phyloP scores from a whole-genome alignment of 192 early-diverging fungal genomes.

The Jimgerdemannia lactiflua region DNA sequence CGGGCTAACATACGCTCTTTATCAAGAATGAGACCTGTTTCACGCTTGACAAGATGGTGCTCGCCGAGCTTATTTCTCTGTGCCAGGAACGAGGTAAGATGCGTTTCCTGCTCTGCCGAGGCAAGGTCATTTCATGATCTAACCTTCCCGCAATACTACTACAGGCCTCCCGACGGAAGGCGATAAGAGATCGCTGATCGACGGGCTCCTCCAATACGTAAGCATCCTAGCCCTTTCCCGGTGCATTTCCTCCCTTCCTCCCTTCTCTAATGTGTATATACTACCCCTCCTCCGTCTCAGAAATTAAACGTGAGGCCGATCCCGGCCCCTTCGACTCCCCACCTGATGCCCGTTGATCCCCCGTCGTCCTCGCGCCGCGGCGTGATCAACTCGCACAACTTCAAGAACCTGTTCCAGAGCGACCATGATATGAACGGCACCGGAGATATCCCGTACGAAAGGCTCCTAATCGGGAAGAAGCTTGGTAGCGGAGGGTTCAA shows the following conservation, averaged over 20 bases:
- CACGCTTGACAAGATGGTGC: constrained; percentile 59
- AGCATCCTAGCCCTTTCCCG: constrained; percentile 13
- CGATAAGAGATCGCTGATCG: constrained; percentile 56
- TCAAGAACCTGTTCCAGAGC: constrained; percentile 41
- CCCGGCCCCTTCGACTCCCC: constrained; percentile 64
- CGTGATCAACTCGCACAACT: constrained; percentile 36
- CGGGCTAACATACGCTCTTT: background rate
- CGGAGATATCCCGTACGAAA: constrained; percentile 59
- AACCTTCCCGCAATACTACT: background rate
- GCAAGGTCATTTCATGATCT: background rate
- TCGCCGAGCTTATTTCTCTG: constrained; percentile 67
- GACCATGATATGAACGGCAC: constrained; percentile 34
- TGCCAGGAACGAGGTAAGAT: constrained; percentile 67
- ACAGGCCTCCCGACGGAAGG: constrained; percentile 63
- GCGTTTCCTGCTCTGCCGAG: constrained; percentile 5
- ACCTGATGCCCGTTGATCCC: constrained; percentile 49
- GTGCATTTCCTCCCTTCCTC: background rate
- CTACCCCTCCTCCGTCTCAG: constrained; percentile 11
- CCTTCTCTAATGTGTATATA: background rate
- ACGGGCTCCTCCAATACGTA: constrained; percentile 61
- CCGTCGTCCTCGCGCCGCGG: constrained; percentile 31
- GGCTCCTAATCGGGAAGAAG: constrained; percentile 59
- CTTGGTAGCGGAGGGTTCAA: constrained; percentile 77
- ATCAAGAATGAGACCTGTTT: constrained; percentile 48
- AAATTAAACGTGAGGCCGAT: constrained; percentile 65